Evolutionary conservation across 1,284 basidiomycete species (phyloP).

Genomic region (Cryptococcus maquisensis): DNA sequence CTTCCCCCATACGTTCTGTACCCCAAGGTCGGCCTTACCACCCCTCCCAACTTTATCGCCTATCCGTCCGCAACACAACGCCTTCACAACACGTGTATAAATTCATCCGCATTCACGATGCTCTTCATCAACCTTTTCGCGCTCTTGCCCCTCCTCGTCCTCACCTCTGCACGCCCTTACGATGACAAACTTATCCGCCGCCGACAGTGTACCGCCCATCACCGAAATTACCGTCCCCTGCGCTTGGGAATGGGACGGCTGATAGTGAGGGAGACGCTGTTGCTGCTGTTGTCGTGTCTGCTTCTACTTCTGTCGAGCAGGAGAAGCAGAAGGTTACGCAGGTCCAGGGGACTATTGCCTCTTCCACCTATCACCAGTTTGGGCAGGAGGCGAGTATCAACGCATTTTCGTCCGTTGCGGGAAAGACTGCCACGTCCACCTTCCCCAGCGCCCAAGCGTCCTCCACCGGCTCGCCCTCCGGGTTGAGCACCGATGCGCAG

Average conservation of each 20-base stretch:
- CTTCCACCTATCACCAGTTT: neutral
- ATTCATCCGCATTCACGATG: neutral
- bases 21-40: neutral
- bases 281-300: neutral
- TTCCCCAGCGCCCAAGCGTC: neutral
- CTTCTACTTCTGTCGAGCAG: neutral
- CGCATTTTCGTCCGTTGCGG: neutral
- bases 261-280: neutral
- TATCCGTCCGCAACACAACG: neutral
- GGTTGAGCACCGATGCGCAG: slow-evolving; percentile 10
- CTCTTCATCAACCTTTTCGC: neutral
- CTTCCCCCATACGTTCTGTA: neutral
- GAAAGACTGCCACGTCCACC: neutral
- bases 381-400: neutral
- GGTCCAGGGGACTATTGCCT: neutral
- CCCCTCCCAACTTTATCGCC: neutral
- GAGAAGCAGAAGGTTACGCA: neutral
- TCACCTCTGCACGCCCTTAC: neutral
- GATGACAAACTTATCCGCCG: neutral
- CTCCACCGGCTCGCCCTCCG: neutral
- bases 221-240: neutral
- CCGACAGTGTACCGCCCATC: neutral
- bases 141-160: slow-evolving; percentile 2
- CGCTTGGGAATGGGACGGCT: neutral
- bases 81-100: neutral